Base-by-base conservation (phyloP, 129 eudicot genomes). In the Artemisia tridentata region DNA sequence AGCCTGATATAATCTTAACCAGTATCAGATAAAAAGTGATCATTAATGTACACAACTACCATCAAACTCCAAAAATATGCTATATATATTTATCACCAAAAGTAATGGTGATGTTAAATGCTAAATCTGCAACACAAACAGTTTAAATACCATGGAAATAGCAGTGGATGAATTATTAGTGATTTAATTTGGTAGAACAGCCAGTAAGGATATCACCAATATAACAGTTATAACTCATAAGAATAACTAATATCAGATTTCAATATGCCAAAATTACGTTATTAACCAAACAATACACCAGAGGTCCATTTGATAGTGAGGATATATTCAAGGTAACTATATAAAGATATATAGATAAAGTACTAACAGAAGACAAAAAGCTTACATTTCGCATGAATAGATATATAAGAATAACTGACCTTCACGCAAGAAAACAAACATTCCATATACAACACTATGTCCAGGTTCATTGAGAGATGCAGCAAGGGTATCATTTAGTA, bases 21-120 rank as follows among this genome's bases (percentile, higher is more conserved):
- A 48, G 3, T 23, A 48, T 11, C n/a, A 50, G 61, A 17, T 21
- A 59, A n/a, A 3, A 11, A 58, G 54, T 47, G 68, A 23, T 59
- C 31, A 46, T 49, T 50, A 23, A 45, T 16, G 29, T 72, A 60
- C 76, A 72, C 67, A n/a, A 72, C 29, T 47, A 9, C 13, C 59
- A 46, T 47, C 68, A 60, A 47, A 72, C 7, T 47, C 61, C 59
- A 46, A 3, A 72, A 72, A 72, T n/a, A 11, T 5, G 56, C 20
- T 16, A 3, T 12, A 41, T 9, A 38, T 45, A 4, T 18, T 11
- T 12, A 45, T 3, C n/a, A 7, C 31, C 3, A 15, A 48, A 0
- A 48, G 71, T 67, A 31, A 54, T 18, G 68, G 20, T 38, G 13
- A 63, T 38, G 5, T 61, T 7, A 56, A 56, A 56, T 15, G 0